Evolutionary conservation across 352 stramenopile species (phyloP).

Genomic region (Phytophthora syringae): DNA sequence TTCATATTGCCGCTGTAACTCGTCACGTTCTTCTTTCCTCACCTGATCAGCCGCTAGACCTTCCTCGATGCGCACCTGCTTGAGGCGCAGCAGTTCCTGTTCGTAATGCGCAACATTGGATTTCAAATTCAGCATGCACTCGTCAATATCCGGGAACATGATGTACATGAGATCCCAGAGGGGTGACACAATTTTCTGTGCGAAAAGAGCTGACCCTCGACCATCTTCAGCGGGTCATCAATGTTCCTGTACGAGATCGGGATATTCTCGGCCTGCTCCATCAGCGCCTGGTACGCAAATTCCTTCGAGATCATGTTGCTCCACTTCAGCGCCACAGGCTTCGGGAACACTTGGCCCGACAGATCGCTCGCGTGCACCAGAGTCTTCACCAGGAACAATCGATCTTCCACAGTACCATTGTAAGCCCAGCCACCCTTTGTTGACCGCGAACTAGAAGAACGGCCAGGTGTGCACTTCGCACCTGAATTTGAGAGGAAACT

Average conservation of each 20-base stretch:
- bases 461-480: slow-evolving; percentile 18
- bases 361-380: slow-evolving; percentile 90
- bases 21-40: slow-evolving; percentile 31
- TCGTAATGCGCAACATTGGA: slow-evolving; percentile 88
- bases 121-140: slow-evolving; percentile 69
- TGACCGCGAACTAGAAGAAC: slow-evolving; percentile 33
- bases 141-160: slow-evolving; percentile 77
- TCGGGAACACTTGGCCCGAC: slow-evolving; percentile 86
- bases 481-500: slow-evolving; percentile 30
- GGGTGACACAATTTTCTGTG: slow-evolving; percentile 82
- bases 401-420: slow-evolving; percentile 75
- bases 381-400: slow-evolving; percentile 85
- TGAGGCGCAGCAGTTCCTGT: slow-evolving; percentile 73
- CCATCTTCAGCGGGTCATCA: slow-evolving; percentile 85
- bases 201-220: slow-evolving; percentile 89
- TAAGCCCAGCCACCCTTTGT: slow-evolving; percentile 60
- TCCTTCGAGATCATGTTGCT: slow-evolving; percentile 92
- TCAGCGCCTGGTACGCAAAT: slow-evolving; percentile 86
- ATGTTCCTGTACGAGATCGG: slow-evolving; percentile 84
- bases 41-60: slow-evolving; percentile 17
- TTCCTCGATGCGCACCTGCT: slow-evolving; percentile 39
- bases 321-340: slow-evolving; percentile 90
- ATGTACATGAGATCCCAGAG: slow-evolving; percentile 79
- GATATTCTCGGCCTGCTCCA: slow-evolving; percentile 84
- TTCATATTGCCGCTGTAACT: slow-evolving; percentile 25